Evolutionary conservation across 495 filamentous ascomycete species (phyloP), one percentile per base, ranked within the genome.

Genomic region (Glonium stellatum): DNA sequence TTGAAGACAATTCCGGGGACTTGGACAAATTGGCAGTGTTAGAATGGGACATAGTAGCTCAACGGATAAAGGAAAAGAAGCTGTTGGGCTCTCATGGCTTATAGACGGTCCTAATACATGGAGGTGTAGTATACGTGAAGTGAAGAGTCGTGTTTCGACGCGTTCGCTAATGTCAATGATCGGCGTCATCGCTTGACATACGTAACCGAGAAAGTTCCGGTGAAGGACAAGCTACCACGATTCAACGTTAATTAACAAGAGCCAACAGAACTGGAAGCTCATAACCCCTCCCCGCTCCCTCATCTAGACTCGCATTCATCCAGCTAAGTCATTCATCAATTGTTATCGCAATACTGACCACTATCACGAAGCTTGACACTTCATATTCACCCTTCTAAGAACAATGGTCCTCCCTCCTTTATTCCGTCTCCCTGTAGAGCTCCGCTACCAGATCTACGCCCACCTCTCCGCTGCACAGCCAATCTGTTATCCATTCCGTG

Each of bases 1-100:
- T 56, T 35, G 50, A 21, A 46, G 64, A 46, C 23, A 66, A 35
- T 25, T 56, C 59, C 18, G 59, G 41, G 34, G 49, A 47, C 5
- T 58, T 19, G 10, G 51, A 18, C 12, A 57, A 53, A 4, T 18
- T 18, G 21, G 42, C 52, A 60, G 59, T 58, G 5, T 19, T 15
- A 31, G 52, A 25, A 22, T 63, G 35, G n/a, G 57, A 56, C 64
- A 67, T 63, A 48, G 60, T 58, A 51, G 25, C 21, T 31, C 9
- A 25, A 31, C 48, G 31, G 25, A 23, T 23, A 51, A 51, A 5
- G 25, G 48, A 51, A 15, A 51, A 18, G 48, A 15, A 51, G 25
- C 1, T 15, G 21, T 23, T 15, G 13, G 6, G 48, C 25, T 18
- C 18, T 22, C 48, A 51, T 51, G 48, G 23, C 15, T 51, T 15